These are phyloP conservation scores for Phytopythium aichiense DNA, from an alignment of 352 stramenopile genomes.

Conservation along the genomic window DNA sequence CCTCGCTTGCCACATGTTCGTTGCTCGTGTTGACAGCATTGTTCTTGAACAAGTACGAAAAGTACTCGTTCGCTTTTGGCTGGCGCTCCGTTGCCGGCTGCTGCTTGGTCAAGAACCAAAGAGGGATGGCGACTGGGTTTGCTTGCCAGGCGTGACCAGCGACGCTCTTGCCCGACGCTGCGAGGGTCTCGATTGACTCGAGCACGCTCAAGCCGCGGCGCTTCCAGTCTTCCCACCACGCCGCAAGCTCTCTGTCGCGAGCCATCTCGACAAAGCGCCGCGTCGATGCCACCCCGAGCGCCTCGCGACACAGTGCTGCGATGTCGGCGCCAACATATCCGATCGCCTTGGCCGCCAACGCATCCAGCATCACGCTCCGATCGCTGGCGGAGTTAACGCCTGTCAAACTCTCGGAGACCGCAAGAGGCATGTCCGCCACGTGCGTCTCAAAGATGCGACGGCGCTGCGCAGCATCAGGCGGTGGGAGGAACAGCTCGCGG, in stretches of 20 bases:
- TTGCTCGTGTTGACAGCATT: background rate
- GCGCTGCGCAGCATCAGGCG: slow-evolving; percentile 35
- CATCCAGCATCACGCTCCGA: slow-evolving; percentile 26
- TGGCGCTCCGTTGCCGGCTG: slow-evolving; percentile 3
- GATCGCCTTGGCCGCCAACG: slow-evolving; percentile 44
- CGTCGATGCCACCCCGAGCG: slow-evolving; percentile 57
- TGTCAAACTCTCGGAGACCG: background rate
- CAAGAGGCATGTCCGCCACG: slow-evolving; percentile 17
- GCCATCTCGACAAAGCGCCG: slow-evolving; percentile 57
- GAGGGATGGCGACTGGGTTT: slow-evolving; percentile 55
- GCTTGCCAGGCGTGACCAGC: slow-evolving; percentile 49
- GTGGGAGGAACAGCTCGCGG: slow-evolving; percentile 63
- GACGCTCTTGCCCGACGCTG: slow-evolving; percentile 21
- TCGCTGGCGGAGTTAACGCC: background rate
- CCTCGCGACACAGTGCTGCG: slow-evolving; percentile 69
- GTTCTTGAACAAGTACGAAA: slow-evolving; percentile 36
- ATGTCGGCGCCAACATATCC: slow-evolving; percentile 85
- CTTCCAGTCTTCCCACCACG: slow-evolving; percentile 65
- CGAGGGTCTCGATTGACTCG: slow-evolving; percentile 27
- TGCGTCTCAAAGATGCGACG: slow-evolving; percentile 68
- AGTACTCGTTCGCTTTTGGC: slow-evolving; percentile 25
- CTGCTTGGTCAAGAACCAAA: slow-evolving; percentile 64
- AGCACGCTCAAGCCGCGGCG: slow-evolving; percentile 24
- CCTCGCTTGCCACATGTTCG: background rate
- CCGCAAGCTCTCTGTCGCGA: slow-evolving; percentile 37